Evolutionary conservation across 441 rosid genomes (phyloP).

Genomic region (Pelargonium citronellum): DNA sequence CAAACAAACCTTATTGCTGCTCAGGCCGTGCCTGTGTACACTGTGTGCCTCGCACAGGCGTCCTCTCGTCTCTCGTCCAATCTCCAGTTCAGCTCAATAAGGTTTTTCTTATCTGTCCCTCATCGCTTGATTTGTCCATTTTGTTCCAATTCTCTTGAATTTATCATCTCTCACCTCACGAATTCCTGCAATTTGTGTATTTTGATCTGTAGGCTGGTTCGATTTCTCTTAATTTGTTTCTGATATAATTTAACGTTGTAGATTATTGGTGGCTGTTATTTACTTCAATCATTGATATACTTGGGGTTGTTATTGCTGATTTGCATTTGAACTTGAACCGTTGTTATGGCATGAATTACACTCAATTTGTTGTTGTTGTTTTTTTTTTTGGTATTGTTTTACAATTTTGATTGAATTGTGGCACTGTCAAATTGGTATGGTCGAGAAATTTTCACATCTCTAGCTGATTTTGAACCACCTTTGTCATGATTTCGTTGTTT

Average conservation of each 20-base stretch:
- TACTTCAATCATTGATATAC: no score
- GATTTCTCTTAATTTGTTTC: not conserved
- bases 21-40: not conserved
- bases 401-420: not conserved
- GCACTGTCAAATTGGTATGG: not conserved
- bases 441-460: not conserved
- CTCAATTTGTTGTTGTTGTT: not conserved
- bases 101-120: constrained; percentile 1
- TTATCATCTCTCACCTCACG: not conserved
- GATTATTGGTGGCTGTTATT: not conserved
- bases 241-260: not conserved
- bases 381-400: not conserved
- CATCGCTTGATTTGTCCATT: not conserved
- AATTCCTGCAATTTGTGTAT: not conserved
- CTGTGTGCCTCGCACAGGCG: not conserved
- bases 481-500: not conserved
- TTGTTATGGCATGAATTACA: not conserved
- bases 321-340: not conserved
- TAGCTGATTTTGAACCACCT: not conserved
- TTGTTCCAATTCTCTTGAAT: not conserved
- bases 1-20: not conserved
- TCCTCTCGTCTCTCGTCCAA: not conserved
- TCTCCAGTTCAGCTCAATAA: constrained; percentile 1
- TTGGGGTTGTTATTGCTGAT: not conserved
- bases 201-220: not conserved